These are phyloP conservation scores for Komagataella mondaviorum DNA, from an alignment of 805 yeast genomes.

Conservation along the genomic window DNA sequence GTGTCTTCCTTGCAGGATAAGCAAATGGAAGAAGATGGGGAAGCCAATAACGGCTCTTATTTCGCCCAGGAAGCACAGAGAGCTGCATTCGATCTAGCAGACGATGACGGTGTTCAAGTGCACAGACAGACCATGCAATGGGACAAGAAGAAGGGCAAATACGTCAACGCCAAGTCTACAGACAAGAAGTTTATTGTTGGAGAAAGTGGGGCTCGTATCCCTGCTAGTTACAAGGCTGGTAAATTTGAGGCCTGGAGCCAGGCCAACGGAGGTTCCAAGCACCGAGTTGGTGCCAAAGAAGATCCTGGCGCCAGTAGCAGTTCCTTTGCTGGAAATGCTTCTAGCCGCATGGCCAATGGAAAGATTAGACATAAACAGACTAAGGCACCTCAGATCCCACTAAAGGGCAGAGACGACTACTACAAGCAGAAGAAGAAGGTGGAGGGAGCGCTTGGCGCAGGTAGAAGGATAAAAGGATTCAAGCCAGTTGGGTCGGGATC, in stretches of 20 bases:
- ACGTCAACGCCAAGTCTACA: slow-evolving; percentile 64
- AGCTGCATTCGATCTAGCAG: slow-evolving; percentile 76
- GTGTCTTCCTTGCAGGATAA: slow-evolving; percentile 67
- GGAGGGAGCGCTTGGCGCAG: slow-evolving; percentile 64
- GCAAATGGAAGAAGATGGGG: slow-evolving; percentile 37
- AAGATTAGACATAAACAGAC: slow-evolving; percentile 60
- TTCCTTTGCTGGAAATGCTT: slow-evolving; percentile 11
- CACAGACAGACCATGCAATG: slow-evolving; percentile 68
- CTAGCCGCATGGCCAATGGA: slow-evolving; percentile 22
- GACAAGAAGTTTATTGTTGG: slow-evolving; percentile 86
- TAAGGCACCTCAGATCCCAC: slow-evolving; percentile 85
- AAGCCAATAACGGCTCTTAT: slow-evolving; percentile 21
- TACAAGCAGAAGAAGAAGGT: slow-evolving; percentile 72
- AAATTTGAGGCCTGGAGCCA: slow-evolving; percentile 87
- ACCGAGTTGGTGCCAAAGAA: slow-evolving; percentile 42
- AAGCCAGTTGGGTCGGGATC: slow-evolving; percentile 30
- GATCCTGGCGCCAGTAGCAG: slow-evolving; percentile 18
- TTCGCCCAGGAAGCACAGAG: slow-evolving; percentile 75
- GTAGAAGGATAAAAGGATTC: slow-evolving; percentile 56
- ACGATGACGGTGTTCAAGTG: slow-evolving; percentile 51
- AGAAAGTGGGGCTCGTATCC: slow-evolving; percentile 85
- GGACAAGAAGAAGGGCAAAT: slow-evolving; percentile 90
- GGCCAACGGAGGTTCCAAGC: slow-evolving; percentile 41
- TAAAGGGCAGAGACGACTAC: slow-evolving; percentile 78
- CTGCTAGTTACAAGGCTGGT: slow-evolving; percentile 87